Evolutionary conservation across 306 rosid species (phyloP).

Genomic region (Dicorynia guianensis): DNA sequence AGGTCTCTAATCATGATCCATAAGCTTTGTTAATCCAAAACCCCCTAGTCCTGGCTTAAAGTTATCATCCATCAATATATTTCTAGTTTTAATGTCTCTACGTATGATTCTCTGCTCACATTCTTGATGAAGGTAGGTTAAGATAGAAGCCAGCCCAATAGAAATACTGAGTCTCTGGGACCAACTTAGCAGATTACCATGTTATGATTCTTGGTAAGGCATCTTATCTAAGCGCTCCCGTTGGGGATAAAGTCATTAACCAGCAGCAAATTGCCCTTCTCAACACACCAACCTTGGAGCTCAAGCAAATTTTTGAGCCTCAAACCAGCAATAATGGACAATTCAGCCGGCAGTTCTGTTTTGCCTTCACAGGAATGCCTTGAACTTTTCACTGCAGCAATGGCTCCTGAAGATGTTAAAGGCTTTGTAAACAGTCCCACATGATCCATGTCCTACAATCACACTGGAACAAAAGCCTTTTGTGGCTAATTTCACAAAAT

Average conservation of each 20-base stretch:
- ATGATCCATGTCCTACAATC: conserved; percentile 79
- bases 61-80: conserved; percentile 65
- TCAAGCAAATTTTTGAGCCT: conserved; percentile 84
- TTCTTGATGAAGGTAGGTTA: conserved; percentile 77
- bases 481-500: conserved; percentile 62
- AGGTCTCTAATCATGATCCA: conserved; percentile 92
- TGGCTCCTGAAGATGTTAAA: conserved; percentile 53
- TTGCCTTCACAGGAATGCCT: conserved; percentile 63
- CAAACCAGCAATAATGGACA: conserved; percentile 75
- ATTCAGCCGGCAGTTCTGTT: conserved; percentile 58
- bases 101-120: conserved; percentile 83
- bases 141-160: conserved; percentile 74
- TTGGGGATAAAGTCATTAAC: conserved; percentile 81
- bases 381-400: conserved; percentile 67
- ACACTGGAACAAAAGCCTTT: conserved; percentile 77
- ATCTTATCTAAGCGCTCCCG: conserved; percentile 60
- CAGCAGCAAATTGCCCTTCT: conserved; percentile 72
- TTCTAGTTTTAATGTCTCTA: conserved; percentile 77
- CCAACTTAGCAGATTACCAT: conserved; percentile 55
- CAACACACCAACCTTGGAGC: conserved; percentile 90
- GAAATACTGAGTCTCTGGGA: conserved; percentile 63
- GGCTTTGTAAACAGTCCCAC: conserved; percentile 87
- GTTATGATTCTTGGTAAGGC: conserved; percentile 57
- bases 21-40: conserved; percentile 85
- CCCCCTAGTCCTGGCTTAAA: conserved; percentile 70